phyloP scores from a whole-genome alignment of 148 eudicot genomes.

The Polygonum maritimum region DNA sequence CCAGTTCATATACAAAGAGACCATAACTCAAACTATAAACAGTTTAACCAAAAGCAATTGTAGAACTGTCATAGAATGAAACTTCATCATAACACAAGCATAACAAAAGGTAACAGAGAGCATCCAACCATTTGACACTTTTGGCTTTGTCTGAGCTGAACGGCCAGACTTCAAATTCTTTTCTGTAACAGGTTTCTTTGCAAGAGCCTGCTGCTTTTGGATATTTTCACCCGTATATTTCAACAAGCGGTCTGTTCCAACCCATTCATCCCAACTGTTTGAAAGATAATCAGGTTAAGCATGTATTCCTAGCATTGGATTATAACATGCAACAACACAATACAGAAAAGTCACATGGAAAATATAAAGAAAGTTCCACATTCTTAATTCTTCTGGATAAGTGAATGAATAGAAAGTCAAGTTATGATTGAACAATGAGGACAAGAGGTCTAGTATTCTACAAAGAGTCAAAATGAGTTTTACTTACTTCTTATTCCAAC shows the following conservation, averaged over 20 bases:
- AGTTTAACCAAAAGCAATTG: background rate
- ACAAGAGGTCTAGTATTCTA: constrained; percentile 5
- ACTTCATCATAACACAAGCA: background rate
- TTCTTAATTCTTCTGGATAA: background rate
- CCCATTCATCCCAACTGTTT: constrained; percentile 99
- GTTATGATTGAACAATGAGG: background rate
- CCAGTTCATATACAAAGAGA: background rate
- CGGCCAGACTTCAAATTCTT: constrained; percentile 74
- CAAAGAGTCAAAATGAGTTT: background rate
- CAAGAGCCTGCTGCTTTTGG: constrained; percentile 74
- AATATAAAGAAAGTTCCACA: background rate
- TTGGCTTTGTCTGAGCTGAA: constrained; percentile 61
- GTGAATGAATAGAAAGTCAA: background rate
- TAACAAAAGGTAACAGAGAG: background rate
- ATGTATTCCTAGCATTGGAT: constrained; percentile 6
- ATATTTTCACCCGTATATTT: constrained; percentile 69
- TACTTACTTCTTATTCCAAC: constrained; percentile 98
- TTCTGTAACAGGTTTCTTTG: constrained; percentile 76
- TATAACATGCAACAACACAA: background rate
- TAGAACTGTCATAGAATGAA: background rate
- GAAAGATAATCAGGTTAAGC: constrained; percentile 26
- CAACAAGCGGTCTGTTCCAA: constrained; percentile 74
- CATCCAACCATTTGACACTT: constrained; percentile 56
- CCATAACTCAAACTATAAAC: background rate
- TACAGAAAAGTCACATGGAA: background rate